Evolutionary conservation across 2,329 filamentous ascomycete species (phyloP).

Genomic region (Volutella citrinella): DNA sequence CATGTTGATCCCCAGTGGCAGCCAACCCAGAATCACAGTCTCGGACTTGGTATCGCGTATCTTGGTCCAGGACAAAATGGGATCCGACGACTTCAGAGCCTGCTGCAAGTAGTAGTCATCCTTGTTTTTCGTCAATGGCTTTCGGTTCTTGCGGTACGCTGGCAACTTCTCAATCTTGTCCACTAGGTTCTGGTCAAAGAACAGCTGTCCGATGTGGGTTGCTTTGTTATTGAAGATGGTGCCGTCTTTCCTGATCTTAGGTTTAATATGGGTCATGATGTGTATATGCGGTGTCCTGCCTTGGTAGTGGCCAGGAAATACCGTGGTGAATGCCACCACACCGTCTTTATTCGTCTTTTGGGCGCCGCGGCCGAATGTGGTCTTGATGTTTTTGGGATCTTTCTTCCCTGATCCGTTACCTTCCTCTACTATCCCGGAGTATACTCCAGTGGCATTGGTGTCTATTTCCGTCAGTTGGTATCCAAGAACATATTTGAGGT

Average conservation of each 20-base stretch:
- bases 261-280: conserved; percentile 23
- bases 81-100: conserved; percentile 1
- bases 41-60: background rate
- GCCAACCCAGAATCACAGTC: conserved; percentile 5
- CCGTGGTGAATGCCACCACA: conserved; percentile 30
- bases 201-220: conserved; percentile 56
- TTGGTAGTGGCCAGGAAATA: conserved; percentile 36
- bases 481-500: background rate
- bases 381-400: conserved; percentile 24
- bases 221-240: conserved; percentile 44
- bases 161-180: conserved; percentile 39
- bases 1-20: conserved; percentile 8
- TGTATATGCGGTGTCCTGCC: no score
- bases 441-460: conserved; percentile 36
- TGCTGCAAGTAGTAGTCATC: conserved; percentile 34
- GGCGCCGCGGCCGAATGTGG: conserved; percentile 31
- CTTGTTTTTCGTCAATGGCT: conserved; percentile 42
- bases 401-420: conserved; percentile 29
- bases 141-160: conserved; percentile 42
- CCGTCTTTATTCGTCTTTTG: conserved; percentile 32
- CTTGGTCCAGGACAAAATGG: conserved; percentile 5
- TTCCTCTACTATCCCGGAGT: conserved; percentile 32
- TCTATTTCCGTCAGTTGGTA: background rate
- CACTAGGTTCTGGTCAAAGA: conserved; percentile 55
- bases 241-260: conserved; percentile 40